Conservation (phyloP, 192 early-diverging fungal species). For the Chytriomyces sp. region DNA sequence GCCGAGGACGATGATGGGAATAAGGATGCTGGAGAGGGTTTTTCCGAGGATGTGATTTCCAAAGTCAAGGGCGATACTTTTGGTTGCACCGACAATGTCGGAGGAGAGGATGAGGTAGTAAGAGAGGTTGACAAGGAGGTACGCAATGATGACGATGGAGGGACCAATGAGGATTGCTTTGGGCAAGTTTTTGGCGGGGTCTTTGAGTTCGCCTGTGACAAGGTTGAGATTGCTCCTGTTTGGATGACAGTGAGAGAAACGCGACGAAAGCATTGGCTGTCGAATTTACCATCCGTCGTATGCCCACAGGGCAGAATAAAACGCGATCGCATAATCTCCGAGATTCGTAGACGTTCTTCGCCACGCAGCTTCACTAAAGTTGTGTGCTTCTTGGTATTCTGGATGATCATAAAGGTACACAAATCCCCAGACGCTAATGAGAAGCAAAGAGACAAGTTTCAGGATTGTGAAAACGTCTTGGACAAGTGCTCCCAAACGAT, state of each 20-base stretch:
- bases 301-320: conserved; percentile 66
- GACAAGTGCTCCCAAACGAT: conserved; percentile 36
- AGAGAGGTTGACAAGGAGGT: conserved; percentile 11
- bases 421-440: conserved; percentile 46
- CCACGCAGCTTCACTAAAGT: conserved; percentile 65
- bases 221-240: conserved; percentile 55
- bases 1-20: conserved; percentile 71
- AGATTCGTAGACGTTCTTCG: conserved; percentile 53
- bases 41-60: conserved; percentile 58
- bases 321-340: conserved; percentile 73
- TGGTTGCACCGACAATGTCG: conserved; percentile 1
- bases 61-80: background rate
- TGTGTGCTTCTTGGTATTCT: conserved; percentile 40
- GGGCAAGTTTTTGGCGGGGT: conserved; percentile 49
- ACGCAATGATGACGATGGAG: conserved; percentile 44
- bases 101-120: conserved; percentile 10
- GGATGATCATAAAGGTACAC: conserved; percentile 19
- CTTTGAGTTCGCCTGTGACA: conserved; percentile 53
- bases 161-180: conserved; percentile 43
- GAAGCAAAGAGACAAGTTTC: conserved; percentile 41
- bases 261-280: conserved; percentile 26
- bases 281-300: conserved; percentile 53
- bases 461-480: conserved; percentile 50
- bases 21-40: conserved; percentile 45
- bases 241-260: background rate